Conservation (phyloP, 352 stramenopile genomes). For the Phytophthora pisi region DNA sequence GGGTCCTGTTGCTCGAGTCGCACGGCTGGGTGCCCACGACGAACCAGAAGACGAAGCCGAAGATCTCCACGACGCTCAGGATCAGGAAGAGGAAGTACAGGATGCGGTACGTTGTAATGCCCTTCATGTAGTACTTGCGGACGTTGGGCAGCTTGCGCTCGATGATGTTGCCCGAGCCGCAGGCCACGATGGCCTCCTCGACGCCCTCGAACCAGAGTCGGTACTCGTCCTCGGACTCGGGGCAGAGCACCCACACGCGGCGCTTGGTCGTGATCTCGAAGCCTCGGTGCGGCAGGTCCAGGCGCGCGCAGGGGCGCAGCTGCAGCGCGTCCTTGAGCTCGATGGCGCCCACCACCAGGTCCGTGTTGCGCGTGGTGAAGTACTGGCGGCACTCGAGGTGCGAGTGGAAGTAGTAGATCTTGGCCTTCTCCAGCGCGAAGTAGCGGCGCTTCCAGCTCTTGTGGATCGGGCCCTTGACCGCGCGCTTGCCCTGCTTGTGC, state of each 20-base stretch:
- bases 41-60: conserved; percentile 82
- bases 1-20: conserved; percentile 49
- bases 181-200: conserved; percentile 74
- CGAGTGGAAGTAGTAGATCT: conserved; percentile 91
- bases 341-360: conserved; percentile 81
- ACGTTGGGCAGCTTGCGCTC: conserved; percentile 88
- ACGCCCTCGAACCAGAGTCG: conserved; percentile 86
- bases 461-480: conserved; percentile 86
- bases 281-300: conserved; percentile 82
- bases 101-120: conserved; percentile 74
- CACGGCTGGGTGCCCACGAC: conserved; percentile 80
- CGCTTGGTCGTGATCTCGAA: conserved; percentile 84
- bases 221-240: conserved; percentile 85
- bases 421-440: conserved; percentile 87
- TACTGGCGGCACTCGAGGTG: conserved; percentile 87
- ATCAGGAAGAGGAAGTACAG: conserved; percentile 85
- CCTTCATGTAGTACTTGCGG: conserved; percentile 91
- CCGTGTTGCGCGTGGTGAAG: conserved; percentile 84
- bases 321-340: conserved; percentile 89
- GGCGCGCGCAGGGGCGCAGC: conserved; percentile 72
- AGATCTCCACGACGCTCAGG: conserved; percentile 69
- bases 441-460: conserved; percentile 89
- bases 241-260: conserved; percentile 86
- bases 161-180: conserved; percentile 83
- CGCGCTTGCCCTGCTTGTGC: conserved; percentile 90